Evolutionary conservation across 148 eudicot genomes (phyloP), one percentile per base, ranked within the genome.

Genomic region (Vaccinium vitisidaea): DNA sequence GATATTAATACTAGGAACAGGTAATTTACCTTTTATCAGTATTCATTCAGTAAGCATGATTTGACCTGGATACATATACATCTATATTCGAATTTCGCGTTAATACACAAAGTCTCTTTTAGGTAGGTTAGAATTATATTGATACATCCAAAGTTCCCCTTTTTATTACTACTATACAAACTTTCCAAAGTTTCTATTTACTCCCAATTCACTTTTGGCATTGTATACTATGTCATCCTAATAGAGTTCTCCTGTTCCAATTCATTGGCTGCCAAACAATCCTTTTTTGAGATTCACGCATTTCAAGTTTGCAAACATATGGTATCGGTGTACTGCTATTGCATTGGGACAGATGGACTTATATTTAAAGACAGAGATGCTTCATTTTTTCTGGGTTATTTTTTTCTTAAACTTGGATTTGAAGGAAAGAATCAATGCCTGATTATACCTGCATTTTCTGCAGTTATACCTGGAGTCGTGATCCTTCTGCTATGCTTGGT

Each of bases 381-480:
- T 16, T 27, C 18, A 27, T 2, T 30, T 30, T 30, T 30, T 11
- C 16, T 27, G 36, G 30, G 30, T 63, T 63, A 6, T 75, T 8
- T 8, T 9, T 21, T 18, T 21, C 21, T 5, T 19, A 18, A 0
- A 4, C 25, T 19, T 75, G 23, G 7, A 36, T 16, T 36, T 73
- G 23, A 18, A 32, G 16, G 36, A 32, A 7, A 73, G 48, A 73
- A 16, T 36, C 1, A 73, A 36, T 27, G 7, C 76, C 21, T 36
- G 19, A 75, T 9, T 75, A 43, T 12, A 8, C 23, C 63, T 49
- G 32, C 73, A 32, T 58, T 55, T 80, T 80, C 23, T 56, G 39
- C 85, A 88, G 93, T 36, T 49, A 30, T 86, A 67, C 69, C 83
- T 39, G 89, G 86, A 75, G 2, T 25, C 18, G 18, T 25, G 3